Evolutionary conservation across 1,284 basidiomycete genomes (phyloP), one percentile per base, ranked within the genome.

Genomic region (Fereydounia khargensis): DNA sequence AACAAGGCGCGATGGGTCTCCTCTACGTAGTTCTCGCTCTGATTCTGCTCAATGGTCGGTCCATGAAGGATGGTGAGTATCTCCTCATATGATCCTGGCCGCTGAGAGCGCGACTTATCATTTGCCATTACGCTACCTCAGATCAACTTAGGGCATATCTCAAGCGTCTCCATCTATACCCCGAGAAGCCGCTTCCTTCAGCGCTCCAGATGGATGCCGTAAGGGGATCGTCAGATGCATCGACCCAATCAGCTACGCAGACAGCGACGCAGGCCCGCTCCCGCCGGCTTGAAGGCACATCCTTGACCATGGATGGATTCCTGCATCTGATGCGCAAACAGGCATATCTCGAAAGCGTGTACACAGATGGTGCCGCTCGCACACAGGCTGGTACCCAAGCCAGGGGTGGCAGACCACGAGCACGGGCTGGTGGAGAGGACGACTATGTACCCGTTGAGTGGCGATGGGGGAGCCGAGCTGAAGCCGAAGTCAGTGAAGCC

Each of bases 401-500:
- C n/a, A n/a, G n/a, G n/a, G 54, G 45, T 13, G 48, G 58, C 1
- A 10, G 27, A 2, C 45, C 47, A 21, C 51, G 42, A 30, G 43
- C 28, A 0, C 49, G 32, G 17, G 23, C 39, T 2, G 19, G 16
- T 10, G 45, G 32, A 16, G 43, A 40, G 1, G 58, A 47, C 1
- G 74, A 70, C 16, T 65, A 69, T 17, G 32, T 25, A 3, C 40
- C 39, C 3, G 34, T 73, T 25, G 74, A 74, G 33, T 77, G 70
- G 67, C 40, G 66, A 19, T 77, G 76, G 76, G 76, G 76, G 5
- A 60, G 68, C 27, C 37, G 76, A 1, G 61, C 69, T 13, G 70
- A 76, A 22, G 50, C 47, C 18, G 76, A 77, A 42, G 41, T 77
- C 4, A 67, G 71, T 1, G 73, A 77, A 50, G 27, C 43, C 16